These are phyloP conservation scores for Ascochyta viciae-villosae DNA, from an alignment of 2,329 filamentous ascomycete genomes.

Conservation along the genomic window DNA sequence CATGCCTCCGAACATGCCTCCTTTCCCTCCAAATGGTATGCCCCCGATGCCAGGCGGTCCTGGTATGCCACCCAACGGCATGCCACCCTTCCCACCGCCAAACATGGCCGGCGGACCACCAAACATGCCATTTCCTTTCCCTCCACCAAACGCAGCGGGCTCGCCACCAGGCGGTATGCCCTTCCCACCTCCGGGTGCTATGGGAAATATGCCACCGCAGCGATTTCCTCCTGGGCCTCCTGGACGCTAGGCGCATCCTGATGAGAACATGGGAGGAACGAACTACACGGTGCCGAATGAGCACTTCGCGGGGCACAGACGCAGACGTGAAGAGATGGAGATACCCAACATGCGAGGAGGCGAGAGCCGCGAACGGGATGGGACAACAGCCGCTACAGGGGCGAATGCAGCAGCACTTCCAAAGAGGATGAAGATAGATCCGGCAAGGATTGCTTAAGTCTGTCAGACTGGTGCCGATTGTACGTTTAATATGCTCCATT, in stretches of 20 bases:
- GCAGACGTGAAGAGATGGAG: constrained; percentile 23
- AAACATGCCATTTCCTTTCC: constrained; percentile 39
- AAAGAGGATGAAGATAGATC: constrained; percentile 16
- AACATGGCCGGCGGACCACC: constrained; percentile 35
- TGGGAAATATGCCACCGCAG: constrained; percentile 39
- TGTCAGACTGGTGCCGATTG: background rate
- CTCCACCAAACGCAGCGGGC: constrained; percentile 32
- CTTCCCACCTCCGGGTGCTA: constrained; percentile 48
- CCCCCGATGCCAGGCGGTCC: constrained; percentile 39
- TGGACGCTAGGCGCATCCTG: constrained; percentile 32
- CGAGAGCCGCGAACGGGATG: constrained; percentile 3
- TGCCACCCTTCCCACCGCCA: constrained; percentile 51
- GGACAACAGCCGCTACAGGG: constrained; percentile 26
- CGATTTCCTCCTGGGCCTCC: constrained; percentile 38
- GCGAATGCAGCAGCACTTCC: constrained; percentile 27
- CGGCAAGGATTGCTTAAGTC: background rate
- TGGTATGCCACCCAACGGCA: constrained; percentile 37
- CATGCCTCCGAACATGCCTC: constrained; percentile 43
- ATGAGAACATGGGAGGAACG: constrained; percentile 13
- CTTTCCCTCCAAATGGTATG: constrained; percentile 45
- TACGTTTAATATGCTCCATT: constrained; percentile 1
- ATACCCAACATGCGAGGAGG: constrained; percentile 26
- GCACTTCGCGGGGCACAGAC: constrained; percentile 12
- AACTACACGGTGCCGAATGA: constrained; percentile 7
- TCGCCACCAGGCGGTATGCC: constrained; percentile 46